A percentile compares a stretch with the other conserved stretches of the same genome.
Evolutionary conservation across 768 basidiomycete genomes (phyloP).

Genomic region (Rubroboletus satanas): DNA sequence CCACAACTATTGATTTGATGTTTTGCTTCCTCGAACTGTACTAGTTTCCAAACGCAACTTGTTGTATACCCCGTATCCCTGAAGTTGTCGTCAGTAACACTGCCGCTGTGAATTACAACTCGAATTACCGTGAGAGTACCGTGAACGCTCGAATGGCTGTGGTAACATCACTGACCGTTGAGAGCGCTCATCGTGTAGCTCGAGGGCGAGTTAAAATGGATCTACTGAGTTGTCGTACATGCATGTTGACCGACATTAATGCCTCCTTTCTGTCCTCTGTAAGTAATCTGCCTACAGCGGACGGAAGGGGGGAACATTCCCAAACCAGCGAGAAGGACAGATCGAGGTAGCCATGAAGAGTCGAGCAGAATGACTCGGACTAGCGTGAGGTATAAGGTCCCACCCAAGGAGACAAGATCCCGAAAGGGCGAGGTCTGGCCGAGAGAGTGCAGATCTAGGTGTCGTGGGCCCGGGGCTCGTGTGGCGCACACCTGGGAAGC

Average conservation of each 20-base stretch:
- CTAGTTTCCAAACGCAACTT: not conserved
- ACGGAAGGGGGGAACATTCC: conserved; percentile 16
- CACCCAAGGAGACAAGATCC: not conserved
- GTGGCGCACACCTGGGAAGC: not conserved
- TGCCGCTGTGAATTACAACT: not conserved
- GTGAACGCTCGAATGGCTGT: not conserved
- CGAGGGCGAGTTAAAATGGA: not conserved
- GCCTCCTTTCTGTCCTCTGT: conserved; percentile 22
- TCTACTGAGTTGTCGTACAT: not conserved
- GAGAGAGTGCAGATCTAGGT: not conserved
- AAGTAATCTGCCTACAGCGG: conserved; percentile 22
- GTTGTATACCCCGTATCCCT: conserved; percentile 9
- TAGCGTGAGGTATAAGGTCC: not conserved
- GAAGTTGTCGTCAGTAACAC: not conserved
- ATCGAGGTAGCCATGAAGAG: not conserved
- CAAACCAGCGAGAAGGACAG: not conserved
- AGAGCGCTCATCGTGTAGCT: not conserved
- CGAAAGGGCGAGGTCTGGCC: not conserved
- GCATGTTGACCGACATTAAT: not conserved
- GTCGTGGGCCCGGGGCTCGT: not conserved
- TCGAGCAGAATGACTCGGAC: not conserved
- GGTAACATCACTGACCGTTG: too few species aligned
- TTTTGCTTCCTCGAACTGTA: not conserved
- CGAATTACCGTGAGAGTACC: not conserved
- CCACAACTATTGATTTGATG: not conserved